A percentile compares a stretch with the other conserved stretches of the same genome.
phyloP scores from a whole-genome alignment of 129 eudicot species.

The Dittrichia graveolens region DNA sequence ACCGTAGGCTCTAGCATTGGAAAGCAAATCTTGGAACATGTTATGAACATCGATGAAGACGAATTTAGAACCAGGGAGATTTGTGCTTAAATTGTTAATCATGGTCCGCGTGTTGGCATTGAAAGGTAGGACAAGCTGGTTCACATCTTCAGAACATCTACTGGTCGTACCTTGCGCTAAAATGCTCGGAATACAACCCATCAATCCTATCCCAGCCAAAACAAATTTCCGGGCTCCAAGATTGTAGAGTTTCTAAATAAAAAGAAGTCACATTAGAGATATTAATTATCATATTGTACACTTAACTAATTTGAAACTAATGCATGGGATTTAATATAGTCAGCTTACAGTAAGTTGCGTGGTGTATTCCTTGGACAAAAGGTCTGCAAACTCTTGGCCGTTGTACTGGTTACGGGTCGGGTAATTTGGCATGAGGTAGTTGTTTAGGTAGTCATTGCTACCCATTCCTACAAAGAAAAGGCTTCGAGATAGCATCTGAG shows the following conservation, averaged over 20 bases:
- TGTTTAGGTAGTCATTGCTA: slow-evolving; percentile 98
- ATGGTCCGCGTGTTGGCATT: slow-evolving; percentile 66
- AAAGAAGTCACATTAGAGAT: not conserved
- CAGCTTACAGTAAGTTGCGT: slow-evolving; percentile 69
- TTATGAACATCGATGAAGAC: slow-evolving; percentile 62
- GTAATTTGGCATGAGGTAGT: slow-evolving; percentile 93
- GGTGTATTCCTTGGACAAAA: slow-evolving; percentile 64
- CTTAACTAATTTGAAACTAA: not conserved
- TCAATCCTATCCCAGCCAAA: slow-evolving; percentile 74
- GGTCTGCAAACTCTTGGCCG: slow-evolving; percentile 69
- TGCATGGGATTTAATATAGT: not conserved
- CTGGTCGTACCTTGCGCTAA: slow-evolving; percentile 56
- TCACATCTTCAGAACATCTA: slow-evolving; percentile 68
- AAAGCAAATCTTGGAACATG: slow-evolving; percentile 78
- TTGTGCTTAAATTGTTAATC: slow-evolving; percentile 60
- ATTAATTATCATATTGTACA: not conserved
- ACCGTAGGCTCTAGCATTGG: slow-evolving; percentile 68
- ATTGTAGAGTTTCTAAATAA: slow-evolving; percentile 72
- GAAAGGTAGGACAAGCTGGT: slow-evolving; percentile 70
- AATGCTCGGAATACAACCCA: slow-evolving; percentile 98
- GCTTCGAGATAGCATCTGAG: slow-evolving; percentile 49
- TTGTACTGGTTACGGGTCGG: slow-evolving; percentile 65
- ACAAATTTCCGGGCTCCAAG: slow-evolving; percentile 86
- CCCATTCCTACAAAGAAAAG: slow-evolving; percentile 95
- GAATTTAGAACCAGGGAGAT: slow-evolving; percentile 72